Percentiles rank a stretch among this genome's conserved stretches.
Conservation (phyloP, 1,284 basidiomycete species). For the Xerocomus amazonicus region DNA sequence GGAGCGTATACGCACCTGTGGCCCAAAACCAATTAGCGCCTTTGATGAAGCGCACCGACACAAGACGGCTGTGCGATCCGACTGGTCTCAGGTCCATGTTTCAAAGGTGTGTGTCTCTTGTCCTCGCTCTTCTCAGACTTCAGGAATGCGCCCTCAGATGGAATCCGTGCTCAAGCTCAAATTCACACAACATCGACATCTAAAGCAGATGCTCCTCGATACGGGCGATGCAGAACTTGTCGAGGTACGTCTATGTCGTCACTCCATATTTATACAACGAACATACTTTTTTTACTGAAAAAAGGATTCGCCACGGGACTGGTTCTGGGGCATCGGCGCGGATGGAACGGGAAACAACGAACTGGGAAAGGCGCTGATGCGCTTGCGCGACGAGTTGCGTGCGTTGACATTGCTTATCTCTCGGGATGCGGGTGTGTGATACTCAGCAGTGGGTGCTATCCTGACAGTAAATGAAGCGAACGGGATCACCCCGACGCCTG, state of each 20-base stretch:
- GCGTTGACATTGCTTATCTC: conserved; percentile 1
- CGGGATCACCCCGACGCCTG: conserved; percentile 3
- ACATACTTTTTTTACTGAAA: neutral
- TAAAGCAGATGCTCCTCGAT: conserved; percentile 35
- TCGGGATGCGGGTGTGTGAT: neutral
- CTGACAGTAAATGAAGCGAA: conserved; percentile 11
- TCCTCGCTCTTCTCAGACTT: neutral
- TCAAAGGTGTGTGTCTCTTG: conserved; percentile 18
- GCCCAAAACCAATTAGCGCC: conserved; percentile 29
- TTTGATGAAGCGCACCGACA: conserved; percentile 36
- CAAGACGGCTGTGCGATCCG: conserved; percentile 28
- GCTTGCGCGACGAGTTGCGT: conserved; percentile 32
- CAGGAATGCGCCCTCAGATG: conserved; percentile 31
- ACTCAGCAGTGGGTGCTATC: conserved; percentile 4
- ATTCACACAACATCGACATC: conserved; percentile 40
- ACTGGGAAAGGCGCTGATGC: conserved; percentile 42
- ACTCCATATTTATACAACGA: neutral
- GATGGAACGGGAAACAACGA: conserved; percentile 40
- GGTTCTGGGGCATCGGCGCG: conserved; percentile 43
- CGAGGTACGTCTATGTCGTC: conserved; percentile 25
- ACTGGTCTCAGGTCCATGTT: conserved; percentile 34
- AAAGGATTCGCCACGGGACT: conserved; percentile 39
- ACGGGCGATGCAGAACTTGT: conserved; percentile 37
- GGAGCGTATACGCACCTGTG: conserved; percentile 32
- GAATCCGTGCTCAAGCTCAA: conserved; percentile 39